Evolutionary conservation across 768 basidiomycete genomes (phyloP).

Genomic region (Suillus lakei): DNA sequence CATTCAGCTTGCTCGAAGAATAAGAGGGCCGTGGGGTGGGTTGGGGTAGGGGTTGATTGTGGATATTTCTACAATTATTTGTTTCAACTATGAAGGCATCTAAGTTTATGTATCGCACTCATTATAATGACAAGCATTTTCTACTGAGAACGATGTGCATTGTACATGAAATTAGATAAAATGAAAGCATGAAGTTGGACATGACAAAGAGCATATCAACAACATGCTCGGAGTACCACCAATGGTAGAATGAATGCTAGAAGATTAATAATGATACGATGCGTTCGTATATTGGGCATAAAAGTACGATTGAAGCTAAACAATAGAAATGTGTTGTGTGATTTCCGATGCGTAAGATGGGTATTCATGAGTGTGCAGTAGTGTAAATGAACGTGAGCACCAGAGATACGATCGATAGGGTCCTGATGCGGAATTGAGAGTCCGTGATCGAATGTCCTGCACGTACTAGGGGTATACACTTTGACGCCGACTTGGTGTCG

Average conservation of each 20-base stretch:
- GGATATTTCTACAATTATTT: neutral
- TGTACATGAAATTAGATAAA: constrained; percentile 14
- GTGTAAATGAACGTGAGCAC: constrained; percentile 20
- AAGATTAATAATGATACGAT: constrained; percentile 12
- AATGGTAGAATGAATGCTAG: neutral
- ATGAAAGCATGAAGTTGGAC: neutral
- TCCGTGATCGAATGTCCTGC: neutral
- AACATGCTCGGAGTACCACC: neutral
- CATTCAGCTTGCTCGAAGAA: constrained; percentile 93
- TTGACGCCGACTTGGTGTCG: constrained; percentile 20
- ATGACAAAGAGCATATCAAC: neutral
- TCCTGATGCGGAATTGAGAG: constrained; percentile 15
- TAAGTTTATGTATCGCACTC: constrained; percentile 4
- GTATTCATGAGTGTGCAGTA: constrained; percentile 32
- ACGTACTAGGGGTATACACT: constrained; percentile 24
- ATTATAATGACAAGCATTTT: neutral
- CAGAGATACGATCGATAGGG: constrained; percentile 4
- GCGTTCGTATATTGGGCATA: constrained; percentile 8
- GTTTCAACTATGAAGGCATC: neutral
- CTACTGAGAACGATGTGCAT: constrained; percentile 6
- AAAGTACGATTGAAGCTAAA: constrained; percentile 7
- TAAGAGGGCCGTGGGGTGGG: constrained; percentile 89
- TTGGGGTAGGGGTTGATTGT: constrained; percentile 47
- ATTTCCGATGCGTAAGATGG: constrained; percentile 19
- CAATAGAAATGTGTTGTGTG: constrained; percentile 12